These are phyloP conservation scores for Phytophthora quininea DNA, from an alignment of 352 stramenopile genomes.

Conservation along the genomic window DNA sequence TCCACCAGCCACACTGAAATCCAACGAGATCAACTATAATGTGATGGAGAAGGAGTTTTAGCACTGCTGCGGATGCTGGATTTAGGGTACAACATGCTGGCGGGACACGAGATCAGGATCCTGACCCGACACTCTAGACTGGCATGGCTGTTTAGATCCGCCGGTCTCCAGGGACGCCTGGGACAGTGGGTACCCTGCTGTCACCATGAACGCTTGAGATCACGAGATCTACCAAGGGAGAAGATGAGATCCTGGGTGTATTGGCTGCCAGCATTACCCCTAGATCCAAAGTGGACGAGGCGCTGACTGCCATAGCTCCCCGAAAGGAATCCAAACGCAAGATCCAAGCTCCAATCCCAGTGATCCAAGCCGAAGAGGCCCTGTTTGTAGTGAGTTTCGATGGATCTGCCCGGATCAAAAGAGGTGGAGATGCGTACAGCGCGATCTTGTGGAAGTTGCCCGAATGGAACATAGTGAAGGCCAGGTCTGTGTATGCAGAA, in stretches of 20 bases:
- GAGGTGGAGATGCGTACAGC: neutral
- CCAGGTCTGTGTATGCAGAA: neutral
- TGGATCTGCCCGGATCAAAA: conserved; percentile 9
- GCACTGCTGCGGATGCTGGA: conserved; percentile 9
- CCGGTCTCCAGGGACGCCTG: neutral
- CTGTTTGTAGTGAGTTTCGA: conserved; percentile 10
- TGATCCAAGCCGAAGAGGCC: neutral
- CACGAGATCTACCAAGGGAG: neutral
- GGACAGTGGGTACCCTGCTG: conserved; percentile 2
- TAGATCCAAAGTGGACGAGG: neutral
- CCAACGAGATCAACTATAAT: conserved; percentile 21
- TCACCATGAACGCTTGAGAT: conserved; percentile 1
- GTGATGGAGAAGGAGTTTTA: conserved; percentile 18
- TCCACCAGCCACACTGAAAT: conserved; percentile 16
- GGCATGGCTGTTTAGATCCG: conserved; percentile 12
- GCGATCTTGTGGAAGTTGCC: conserved; percentile 15
- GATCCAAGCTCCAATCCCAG: conserved; percentile 7
- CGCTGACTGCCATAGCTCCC: neutral
- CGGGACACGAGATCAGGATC: neutral
- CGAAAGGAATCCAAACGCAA: neutral
- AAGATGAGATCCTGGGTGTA: too few species aligned
- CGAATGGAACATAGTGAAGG: conserved; percentile 4
- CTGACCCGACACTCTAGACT: conserved; percentile 9
- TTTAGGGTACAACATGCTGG: conserved; percentile 14
- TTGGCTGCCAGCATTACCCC: conserved; percentile 1